Evolutionary conservation across 2,329 filamentous ascomycete species (phyloP), one percentile per base, ranked within the genome.

Genomic region (Onygena corvina): DNA sequence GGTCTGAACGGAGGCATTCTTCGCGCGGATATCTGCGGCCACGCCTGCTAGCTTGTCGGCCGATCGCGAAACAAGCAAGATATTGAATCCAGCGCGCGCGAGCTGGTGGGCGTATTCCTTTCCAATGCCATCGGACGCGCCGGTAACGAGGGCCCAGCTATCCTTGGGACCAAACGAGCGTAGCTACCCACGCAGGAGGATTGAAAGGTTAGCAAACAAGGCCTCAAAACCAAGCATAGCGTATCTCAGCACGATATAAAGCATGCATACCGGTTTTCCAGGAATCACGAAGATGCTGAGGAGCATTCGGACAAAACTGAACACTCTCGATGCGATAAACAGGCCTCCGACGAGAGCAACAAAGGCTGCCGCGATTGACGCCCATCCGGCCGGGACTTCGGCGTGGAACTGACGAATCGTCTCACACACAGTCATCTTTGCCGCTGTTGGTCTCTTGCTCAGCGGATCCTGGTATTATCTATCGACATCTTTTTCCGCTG

Each of bases 91-190:
- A 65, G 92, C 89, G 53, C 79, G 74, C 20, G 92, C 89, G 50
- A 98, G 81, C 66, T 96, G 88, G 27, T 84, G 76, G 31, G 90
- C 87, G 65, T 87, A 98, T 71, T 98, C 92, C 70, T 94, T 96
- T 64, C 92, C 92, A 54, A 98, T 81, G 56, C 92, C 93, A 67
- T 98, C 92, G 8, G 89, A 95, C 47, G 90, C 92, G 55, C 92
- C 92, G 21, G 92, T 98, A 34, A 98, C 77, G 49, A 98, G 79
- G 27, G 86, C 92, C 89, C 90, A 98, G 51, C 84, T 89, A 54
- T 90, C 90, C 61, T 87, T 86, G 59, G 84, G 84, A 58, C 89
- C 92, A 70, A 94, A 96, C 58, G 84, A 87, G 59, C 82, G 82
- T 51, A 98, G 81, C 90, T 94, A 27, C 34, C 18, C 29, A 20